phyloP scores from a whole-genome alignment of 2,329 filamentous ascomycete species.

The Mycosphaerella arachidis region DNA sequence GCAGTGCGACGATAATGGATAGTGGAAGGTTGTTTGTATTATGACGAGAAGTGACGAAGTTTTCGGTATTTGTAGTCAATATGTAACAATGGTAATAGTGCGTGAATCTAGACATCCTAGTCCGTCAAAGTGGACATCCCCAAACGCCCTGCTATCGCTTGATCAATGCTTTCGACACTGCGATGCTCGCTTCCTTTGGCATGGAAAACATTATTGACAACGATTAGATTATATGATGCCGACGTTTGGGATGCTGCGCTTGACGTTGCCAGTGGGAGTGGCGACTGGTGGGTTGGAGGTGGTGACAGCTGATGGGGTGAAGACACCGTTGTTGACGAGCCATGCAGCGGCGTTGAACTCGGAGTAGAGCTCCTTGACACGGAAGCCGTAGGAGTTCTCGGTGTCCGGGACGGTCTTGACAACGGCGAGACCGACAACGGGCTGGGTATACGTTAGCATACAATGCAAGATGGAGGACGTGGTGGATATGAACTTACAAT shows the following conservation, averaged over 20 bases:
- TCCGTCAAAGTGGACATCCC: neutral
- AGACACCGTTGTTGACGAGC: constrained; percentile 29
- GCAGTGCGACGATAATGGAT: too few species aligned
- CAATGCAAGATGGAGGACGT: neutral
- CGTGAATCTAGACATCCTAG: too few species aligned
- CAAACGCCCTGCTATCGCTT: neutral
- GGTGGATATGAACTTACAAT: constrained; percentile 19
- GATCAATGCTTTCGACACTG: too few species aligned
- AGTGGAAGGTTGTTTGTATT: too few species aligned
- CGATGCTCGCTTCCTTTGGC: neutral
- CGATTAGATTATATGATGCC: neutral
- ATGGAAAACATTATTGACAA: neutral
- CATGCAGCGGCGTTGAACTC: constrained; percentile 32
- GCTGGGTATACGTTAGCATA: constrained; percentile 6
- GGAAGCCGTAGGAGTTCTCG: constrained; percentile 26
- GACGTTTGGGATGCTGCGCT: neutral
- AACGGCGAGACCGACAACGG: constrained; percentile 25
- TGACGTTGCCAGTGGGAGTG: constrained; percentile 3
- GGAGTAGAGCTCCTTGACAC: constrained; percentile 27
- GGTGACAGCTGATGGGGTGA: constrained; percentile 21
- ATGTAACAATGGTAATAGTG: too few species aligned
- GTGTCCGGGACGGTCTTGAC: constrained; percentile 23
- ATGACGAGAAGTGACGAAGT: too few species aligned
- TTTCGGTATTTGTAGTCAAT: too few species aligned
- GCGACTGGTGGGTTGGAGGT: constrained; percentile 16